Base-by-base conservation (phyloP, 495 filamentous ascomycete species). In the Penicillium silybi region DNA sequence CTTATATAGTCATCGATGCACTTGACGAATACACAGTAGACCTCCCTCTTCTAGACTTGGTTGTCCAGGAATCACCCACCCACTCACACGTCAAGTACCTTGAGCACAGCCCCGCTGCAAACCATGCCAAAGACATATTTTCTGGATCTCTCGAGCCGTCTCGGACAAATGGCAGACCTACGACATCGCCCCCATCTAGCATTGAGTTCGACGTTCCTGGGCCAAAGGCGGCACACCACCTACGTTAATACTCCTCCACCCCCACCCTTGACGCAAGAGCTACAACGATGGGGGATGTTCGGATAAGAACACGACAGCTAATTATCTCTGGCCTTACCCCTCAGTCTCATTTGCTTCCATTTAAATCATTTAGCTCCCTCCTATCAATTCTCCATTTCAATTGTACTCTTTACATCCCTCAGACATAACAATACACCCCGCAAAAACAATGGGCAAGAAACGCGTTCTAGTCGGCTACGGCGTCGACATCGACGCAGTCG, bases 401-500 rank as follows among this genome's bases (percentile, higher is more conserved):
- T 47, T 47, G 34, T 23, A n/a, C 18, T n/a, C 6, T 6, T 23
- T 18, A 13, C 16, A 34, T 19, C 16, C 27, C 29, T 23, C 18
- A 10, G 4, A 6, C 37, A 16, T 35, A 6, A n/a, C 37, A 17
- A 0, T 18, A 16, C 37, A 9, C 32, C 16, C 9, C 2, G 22
- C 3, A 20, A 13, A 11, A 41, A 63, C 26, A 61, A 85, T 83
- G 81, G 80, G 75, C 52, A 84, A 84, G 63, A 84, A 83, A 56
- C 73, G 79, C 41, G 75, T 85, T 54, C 72, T 84, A 11, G 75
- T 80, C 17, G 65, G 70, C 52, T 79, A 80, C 54, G 77, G 78
- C 10, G 73, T 86, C 16, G 84, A 86, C 62, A 83, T 86, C 43
- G 84, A 89, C 57, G 85, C 85, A 35, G 85, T 88, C 17, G 80